Evolutionary conservation across 2,329 filamentous ascomycete species (phyloP).

Genomic region (Tolypocladium capitatum): DNA sequence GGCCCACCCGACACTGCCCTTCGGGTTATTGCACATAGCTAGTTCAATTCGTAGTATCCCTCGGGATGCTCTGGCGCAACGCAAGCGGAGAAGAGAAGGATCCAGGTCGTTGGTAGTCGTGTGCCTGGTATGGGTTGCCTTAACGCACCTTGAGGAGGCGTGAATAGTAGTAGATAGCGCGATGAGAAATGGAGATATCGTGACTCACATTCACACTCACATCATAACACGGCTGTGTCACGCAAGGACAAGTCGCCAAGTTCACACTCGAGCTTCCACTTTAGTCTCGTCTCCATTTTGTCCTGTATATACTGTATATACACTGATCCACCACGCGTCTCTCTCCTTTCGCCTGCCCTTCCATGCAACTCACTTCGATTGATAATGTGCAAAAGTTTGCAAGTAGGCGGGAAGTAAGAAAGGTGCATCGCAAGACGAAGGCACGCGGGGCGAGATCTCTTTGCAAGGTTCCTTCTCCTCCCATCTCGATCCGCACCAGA

Average conservation of each 20-base stretch:
- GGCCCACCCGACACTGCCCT: background rate
- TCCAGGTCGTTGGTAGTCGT: background rate
- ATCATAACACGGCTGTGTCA: background rate
- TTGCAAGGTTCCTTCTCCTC: too few species aligned
- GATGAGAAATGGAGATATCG: background rate
- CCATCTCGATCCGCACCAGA: background rate
- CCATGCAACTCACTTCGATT: background rate
- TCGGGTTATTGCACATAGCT: background rate
- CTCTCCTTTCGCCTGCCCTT: background rate
- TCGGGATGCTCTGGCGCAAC: background rate
- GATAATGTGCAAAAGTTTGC: background rate
- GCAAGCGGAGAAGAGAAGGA: background rate
- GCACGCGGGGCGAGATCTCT: background rate
- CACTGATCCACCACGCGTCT: background rate
- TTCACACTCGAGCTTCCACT: background rate
- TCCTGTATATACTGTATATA: background rate
- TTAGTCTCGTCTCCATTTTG: background rate
- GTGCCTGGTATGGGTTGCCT: background rate
- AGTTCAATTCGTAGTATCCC: background rate
- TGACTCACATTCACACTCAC: background rate
- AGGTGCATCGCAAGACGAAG: background rate
- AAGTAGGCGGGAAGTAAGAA: background rate
- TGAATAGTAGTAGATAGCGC: background rate
- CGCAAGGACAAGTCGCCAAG: background rate
- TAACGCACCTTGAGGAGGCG: background rate